phyloP scores from a whole-genome alignment of 2,329 filamentous ascomycete species.

The Harringtonia lauricola region DNA sequence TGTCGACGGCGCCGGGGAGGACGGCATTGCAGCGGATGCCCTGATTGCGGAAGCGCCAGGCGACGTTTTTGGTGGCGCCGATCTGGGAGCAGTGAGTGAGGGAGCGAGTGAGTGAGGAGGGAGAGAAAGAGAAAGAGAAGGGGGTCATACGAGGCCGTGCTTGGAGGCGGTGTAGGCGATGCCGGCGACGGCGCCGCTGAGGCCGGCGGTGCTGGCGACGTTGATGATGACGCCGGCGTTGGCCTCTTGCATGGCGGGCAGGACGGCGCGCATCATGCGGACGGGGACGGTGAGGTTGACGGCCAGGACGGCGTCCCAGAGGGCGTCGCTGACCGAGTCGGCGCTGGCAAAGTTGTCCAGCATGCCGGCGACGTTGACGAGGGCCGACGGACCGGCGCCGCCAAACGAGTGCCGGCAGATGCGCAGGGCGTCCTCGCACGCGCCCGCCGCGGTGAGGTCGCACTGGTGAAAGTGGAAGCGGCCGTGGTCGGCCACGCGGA shows the following conservation, averaged over 20 bases:
- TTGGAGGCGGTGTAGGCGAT: slow-evolving; percentile 23
- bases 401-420: slow-evolving; percentile 18
- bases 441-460: slow-evolving; percentile 18
- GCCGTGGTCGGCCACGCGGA: slow-evolving; percentile 16
- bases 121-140: not conserved
- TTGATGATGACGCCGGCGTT: slow-evolving; percentile 35
- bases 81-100: slow-evolving; percentile 15
- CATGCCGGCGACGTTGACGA: slow-evolving; percentile 43
- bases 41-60: slow-evolving; percentile 31
- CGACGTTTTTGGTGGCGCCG: slow-evolving; percentile 34
- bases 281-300: slow-evolving; percentile 41
- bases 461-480: slow-evolving; percentile 26
- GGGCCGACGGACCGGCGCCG: slow-evolving; percentile 29
- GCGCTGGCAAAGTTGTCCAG: slow-evolving; percentile 34
- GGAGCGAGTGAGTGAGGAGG: not conserved
- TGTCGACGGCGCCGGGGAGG: slow-evolving; percentile 23
- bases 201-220: slow-evolving; percentile 31
- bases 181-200: slow-evolving; percentile 24
- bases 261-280: slow-evolving; percentile 34
- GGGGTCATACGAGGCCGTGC: slow-evolving; percentile 23
- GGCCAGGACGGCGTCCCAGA: slow-evolving; percentile 16
- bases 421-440: slow-evolving; percentile 21
- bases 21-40: slow-evolving; percentile 34
- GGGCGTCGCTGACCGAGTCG: slow-evolving; percentile 23
- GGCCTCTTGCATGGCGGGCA: slow-evolving; percentile 29